Base-by-base conservation (phyloP, 202 grass and related monocot species). In the Carex arenaria region DNA sequence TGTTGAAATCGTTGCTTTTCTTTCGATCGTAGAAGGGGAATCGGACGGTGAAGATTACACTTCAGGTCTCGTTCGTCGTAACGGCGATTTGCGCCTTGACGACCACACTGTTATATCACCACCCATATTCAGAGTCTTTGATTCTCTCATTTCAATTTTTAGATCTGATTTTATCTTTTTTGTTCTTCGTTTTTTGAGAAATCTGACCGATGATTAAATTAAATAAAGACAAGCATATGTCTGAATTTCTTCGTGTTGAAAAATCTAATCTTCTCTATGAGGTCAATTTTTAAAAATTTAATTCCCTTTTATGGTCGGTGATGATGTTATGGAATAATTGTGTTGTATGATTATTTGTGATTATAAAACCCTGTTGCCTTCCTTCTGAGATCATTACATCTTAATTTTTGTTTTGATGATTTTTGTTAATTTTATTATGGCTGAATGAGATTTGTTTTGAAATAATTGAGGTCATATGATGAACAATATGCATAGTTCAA, bases 51-150 rank as follows among this genome's bases (percentile, higher is more conserved):
- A 95, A 31, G 89, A 99, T 82, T 53, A 23, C 71, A 86, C 62
- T 55, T 84, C 78, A 76, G 96, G 96, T 94, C 93, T 99, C 93
- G 96, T 99, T 99, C 96, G 96, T 90, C 96, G 93, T 95, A 99
- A 95, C 2, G 85, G 93, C 93, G 87, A 89, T 87, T 28, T 85
- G 66, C 83, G 96, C 96, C 93, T 96, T 99, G 96, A 83, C 96
- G 96, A 96, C 96, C 89, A 94, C 85, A 1, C 91, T 96, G 89
- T 82, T 94, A 98, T 95, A 99, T 99, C 96, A 99, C 96, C 91
- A 98, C 96, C 96, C 96, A 95, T 96, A 99, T 88, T 90, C 96
- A 8, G 93, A 99, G 96, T 93, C 93, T 87, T 70, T 22, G 0
- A 26, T 42, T 10, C 36, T 0, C 13, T 56, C 1, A 17, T 71